phyloP scores from a whole-genome alignment of 2,329 filamentous ascomycete species.

The Pseudogymnoascus sp. region DNA sequence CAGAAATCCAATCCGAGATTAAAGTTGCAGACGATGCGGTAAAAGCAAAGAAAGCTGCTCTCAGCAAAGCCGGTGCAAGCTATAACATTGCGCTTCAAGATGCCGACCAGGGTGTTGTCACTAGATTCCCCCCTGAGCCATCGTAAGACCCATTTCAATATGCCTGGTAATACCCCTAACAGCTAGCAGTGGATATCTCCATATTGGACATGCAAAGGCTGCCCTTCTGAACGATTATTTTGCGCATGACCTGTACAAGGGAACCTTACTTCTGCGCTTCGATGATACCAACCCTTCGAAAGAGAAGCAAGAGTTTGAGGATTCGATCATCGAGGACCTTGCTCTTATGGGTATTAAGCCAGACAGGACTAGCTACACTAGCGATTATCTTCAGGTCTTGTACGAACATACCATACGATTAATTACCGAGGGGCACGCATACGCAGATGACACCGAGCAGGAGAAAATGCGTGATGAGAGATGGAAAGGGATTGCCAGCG shows the following conservation, averaged over 20 bases:
- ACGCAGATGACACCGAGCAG: constrained; percentile 88
- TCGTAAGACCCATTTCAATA: constrained; percentile 46
- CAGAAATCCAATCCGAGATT: constrained; percentile 64
- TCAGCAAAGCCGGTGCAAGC: constrained; percentile 71
- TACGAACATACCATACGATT: constrained; percentile 79
- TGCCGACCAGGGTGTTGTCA: constrained; percentile 81
- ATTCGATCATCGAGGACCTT: constrained; percentile 87
- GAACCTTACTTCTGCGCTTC: constrained; percentile 83
- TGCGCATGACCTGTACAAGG: constrained; percentile 85
- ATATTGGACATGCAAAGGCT: constrained; percentile 93
- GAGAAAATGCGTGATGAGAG: constrained; percentile 82
- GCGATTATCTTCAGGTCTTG: constrained; percentile 89
- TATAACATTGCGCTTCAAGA: constrained; percentile 85
- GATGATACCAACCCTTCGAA: constrained; percentile 97
- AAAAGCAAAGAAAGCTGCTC: constrained; percentile 60
- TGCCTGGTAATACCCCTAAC: constrained; percentile 9
- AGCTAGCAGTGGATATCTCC: constrained; percentile 61
- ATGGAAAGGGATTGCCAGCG: constrained; percentile 75
- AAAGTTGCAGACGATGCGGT: constrained; percentile 63
- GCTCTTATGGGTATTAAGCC: constrained; percentile 86
- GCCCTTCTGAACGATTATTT: constrained; percentile 95
- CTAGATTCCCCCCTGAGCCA: constrained; percentile 87
- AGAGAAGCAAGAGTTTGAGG: constrained; percentile 94
- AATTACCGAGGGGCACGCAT: constrained; percentile 81
- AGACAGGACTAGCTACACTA: constrained; percentile 80